A percentile compares a stretch with the other conserved stretches of the same genome.
Evolutionary conservation across 352 stramenopile species (phyloP).

Genomic region (Globisporangium yorkense): DNA sequence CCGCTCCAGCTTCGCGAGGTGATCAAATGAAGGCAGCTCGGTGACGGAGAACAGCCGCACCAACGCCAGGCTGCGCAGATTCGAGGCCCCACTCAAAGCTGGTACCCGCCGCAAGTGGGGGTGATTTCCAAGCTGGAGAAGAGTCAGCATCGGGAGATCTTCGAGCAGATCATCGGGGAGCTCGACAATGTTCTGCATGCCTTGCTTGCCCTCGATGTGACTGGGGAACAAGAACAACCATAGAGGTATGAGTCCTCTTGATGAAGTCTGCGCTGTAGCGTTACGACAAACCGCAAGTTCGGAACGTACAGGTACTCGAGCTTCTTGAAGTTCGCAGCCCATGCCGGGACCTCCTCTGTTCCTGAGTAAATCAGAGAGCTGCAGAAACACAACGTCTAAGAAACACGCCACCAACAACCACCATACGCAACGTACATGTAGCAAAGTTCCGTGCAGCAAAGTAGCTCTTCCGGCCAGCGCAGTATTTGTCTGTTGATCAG

Average conservation of each 20-base stretch:
- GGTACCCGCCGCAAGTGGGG: slow-evolving; percentile 18
- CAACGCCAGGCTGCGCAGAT: slow-evolving; percentile 26
- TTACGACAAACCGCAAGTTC: too few relatives aligned
- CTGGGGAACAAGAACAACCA: slow-evolving; percentile 8
- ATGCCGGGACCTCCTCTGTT: slow-evolving; percentile 19
- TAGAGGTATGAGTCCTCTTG: too few relatives aligned
- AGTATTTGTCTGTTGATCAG: slow-evolving; percentile 26
- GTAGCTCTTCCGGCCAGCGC: slow-evolving; percentile 21
- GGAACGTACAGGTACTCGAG: slow-evolving; percentile 32
- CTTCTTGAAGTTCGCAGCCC: slow-evolving; percentile 25
- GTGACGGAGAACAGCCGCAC: slow-evolving; percentile 15
- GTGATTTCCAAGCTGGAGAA: slow-evolving; percentile 32
- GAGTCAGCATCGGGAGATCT: slow-evolving; percentile 22
- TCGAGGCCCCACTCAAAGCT: slow-evolving; percentile 20
- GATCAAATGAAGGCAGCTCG: slow-evolving; percentile 21
- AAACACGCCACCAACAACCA: not conserved
- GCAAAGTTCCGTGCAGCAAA: slow-evolving; percentile 21
- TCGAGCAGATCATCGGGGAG: slow-evolving; percentile 26
- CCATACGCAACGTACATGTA: slow-evolving; percentile 23
- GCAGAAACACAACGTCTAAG: not conserved
- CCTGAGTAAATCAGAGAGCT: slow-evolving; percentile 29
- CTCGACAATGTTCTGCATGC: slow-evolving; percentile 15
- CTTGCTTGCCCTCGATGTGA: slow-evolving; percentile 37
- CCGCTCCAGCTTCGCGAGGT: slow-evolving; percentile 13
- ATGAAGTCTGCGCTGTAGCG: too few relatives aligned